Evolutionary conservation across 495 filamentous ascomycete genomes (phyloP).

Genomic region (Aspergillus campestris): DNA sequence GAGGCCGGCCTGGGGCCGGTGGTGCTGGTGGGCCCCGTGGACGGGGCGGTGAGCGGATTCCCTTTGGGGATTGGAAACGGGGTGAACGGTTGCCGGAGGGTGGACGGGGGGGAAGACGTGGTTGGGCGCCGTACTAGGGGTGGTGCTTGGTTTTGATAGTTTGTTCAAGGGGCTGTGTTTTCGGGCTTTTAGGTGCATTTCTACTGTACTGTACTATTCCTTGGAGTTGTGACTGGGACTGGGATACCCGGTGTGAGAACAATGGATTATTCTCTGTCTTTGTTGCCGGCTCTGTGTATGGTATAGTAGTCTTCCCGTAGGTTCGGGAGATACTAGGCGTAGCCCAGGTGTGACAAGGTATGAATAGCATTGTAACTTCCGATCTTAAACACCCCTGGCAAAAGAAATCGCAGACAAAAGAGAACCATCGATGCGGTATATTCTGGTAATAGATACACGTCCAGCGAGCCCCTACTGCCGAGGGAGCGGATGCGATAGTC

Average conservation of each 20-base stretch:
- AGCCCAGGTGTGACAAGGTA: too few relatives aligned
- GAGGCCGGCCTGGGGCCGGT: conserved; percentile 19
- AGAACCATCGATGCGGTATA: conserved; percentile 27
- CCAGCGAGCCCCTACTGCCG: conserved; percentile 9
- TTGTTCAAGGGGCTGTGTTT: background rate
- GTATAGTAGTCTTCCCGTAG: too few relatives aligned
- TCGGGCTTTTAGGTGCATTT: background rate
- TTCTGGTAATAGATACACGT: conserved; percentile 32
- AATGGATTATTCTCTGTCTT: background rate
- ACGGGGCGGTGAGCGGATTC: conserved; percentile 25
- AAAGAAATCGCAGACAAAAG: background rate
- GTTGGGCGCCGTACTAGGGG: conserved; percentile 36
- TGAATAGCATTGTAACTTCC: too few relatives aligned
- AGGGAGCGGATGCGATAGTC: too few relatives aligned
- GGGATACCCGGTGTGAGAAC: conserved; percentile 10
- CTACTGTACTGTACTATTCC: background rate
- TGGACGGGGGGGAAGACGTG: conserved; percentile 24
- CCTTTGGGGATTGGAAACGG: conserved; percentile 36
- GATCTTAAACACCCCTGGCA: background rate
- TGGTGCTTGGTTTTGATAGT: background rate
- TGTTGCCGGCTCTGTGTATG: too few relatives aligned
- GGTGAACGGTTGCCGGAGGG: conserved; percentile 36
- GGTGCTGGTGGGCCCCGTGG: conserved; percentile 24
- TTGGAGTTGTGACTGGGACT: conserved; percentile 8
- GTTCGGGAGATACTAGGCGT: too few relatives aligned